Evolutionary conservation across 1,284 basidiomycete species (phyloP), one percentile per base, ranked within the genome.

Genomic region (Ceraceosorus guamensis): DNA sequence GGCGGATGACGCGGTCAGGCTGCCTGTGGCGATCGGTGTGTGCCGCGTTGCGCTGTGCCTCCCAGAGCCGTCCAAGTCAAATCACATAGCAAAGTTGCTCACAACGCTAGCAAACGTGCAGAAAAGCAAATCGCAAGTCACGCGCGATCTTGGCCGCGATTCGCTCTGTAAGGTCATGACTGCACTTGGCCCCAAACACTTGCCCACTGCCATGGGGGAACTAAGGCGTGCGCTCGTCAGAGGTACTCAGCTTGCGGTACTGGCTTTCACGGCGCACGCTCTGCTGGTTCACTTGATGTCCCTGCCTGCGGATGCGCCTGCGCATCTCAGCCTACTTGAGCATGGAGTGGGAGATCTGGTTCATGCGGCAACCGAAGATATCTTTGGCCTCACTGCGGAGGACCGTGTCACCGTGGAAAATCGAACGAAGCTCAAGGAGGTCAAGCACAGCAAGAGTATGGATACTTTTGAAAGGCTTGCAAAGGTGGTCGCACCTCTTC

Each of bases 331-430:
- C 0, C 50, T 53, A 30, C 56, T 73, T 48, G 88, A 91, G 70
- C 76, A 79, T 48, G 82, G 81, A 45, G 81, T 96, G 0, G 91
- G 95, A 67, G 82, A 82, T 16, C 87, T 87, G 60, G 85, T 92
- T 47, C 83, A 88, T 68, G 80, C 96, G 37, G 86, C 91, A 2
- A 85, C 88, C 0, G 93, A 97, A 71, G 93, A 97, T 56, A 83
- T 97, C 53, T 97, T 97, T 72, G 93, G 93, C 13, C 85, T 90
- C 70, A 92, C 91, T 0, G 89, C 88, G 8, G 89, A 90, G 75
- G 91, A 97, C 70, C 87, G 89, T 0, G 84, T 86, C 51, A 82
- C 86, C 3, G 90, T 93, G 66, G 92, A 87, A 31, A 95, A 91
- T 83, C 90, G 87, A 79, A 93, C 91, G 14, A 95, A 90, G 34